Base-by-base conservation (phyloP, 2,329 filamentous ascomycete species). In the Curvularia hawaiiensis region DNA sequence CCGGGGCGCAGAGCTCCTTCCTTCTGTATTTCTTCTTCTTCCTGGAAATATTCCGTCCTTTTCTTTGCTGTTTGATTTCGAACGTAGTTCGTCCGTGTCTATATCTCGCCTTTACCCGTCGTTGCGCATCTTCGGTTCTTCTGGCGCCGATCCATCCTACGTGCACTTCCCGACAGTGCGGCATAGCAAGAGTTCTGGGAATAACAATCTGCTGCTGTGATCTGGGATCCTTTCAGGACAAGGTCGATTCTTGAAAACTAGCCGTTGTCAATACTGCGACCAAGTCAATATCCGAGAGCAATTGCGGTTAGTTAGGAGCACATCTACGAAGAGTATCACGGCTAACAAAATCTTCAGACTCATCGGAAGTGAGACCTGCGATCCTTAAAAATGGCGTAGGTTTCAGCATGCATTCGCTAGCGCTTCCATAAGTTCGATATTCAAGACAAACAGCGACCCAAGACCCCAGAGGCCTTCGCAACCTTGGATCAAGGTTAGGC, bases 391-490 rank as follows among this genome's bases (percentile, higher is more conserved):
- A 64, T 64, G 61, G 60, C 54, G 30, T 60, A 38, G 43, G 41
- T 39, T 22, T 31, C 50, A 57, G 58, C 41, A 68, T 68, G 66
- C 52, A 59, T 60, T 53, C 51, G 61, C 39, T 64, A 63, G 58
- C 40, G 46, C 45, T 39, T 35, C 24, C 43, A 57, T 40, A 46
- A 54, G 56, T 54, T 52, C 44, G 49, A 54, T 39, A 45, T 56
- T 55, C 53, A 54, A 60, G 33, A 35, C 47, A 48, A 30, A 39
- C 35, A 52, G 44, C 56, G 35, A 56, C 62, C 60, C 53, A 59
- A 40, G 39, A 50, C 31, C 40, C 45, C n/a, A 47, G 33, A 46
- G 48, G 49, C 31, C 20, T 45, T 16, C n/a, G 18, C 40, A 26
- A 30, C 26, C 46, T 38, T 62, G 54, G 39, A 50, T 28, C 14